phyloP scores from a whole-genome alignment of 805 yeast genomes.

The Nakazawaea ambrosiae region DNA sequence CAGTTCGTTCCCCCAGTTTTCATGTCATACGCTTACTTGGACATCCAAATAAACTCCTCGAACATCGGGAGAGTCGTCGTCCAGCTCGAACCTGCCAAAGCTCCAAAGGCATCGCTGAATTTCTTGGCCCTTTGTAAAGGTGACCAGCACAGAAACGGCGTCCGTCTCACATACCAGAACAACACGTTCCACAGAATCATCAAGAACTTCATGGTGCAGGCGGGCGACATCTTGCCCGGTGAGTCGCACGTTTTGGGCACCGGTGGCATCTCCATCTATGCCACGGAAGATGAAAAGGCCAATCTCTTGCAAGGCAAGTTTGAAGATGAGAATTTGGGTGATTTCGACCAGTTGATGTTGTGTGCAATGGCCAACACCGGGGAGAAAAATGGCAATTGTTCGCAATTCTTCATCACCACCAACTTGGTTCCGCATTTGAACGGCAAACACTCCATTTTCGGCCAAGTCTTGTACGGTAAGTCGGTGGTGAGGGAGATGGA shows the following conservation, averaged over 20 bases:
- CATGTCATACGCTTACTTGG: conserved; percentile 35
- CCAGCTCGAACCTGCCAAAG: conserved; percentile 38
- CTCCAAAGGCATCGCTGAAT: conserved; percentile 52
- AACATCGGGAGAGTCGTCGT: conserved; percentile 55
- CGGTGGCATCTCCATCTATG: conserved; percentile 41
- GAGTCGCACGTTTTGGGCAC: conserved; percentile 25
- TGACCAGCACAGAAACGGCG: conserved; percentile 18
- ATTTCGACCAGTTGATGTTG: conserved; percentile 27
- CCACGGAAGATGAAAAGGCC: conserved; percentile 20
- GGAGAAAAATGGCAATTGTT: conserved; percentile 38
- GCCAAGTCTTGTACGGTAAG: conserved; percentile 60
- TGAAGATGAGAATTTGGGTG: conserved; percentile 50
- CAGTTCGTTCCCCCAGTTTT: no score
- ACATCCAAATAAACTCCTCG: conserved; percentile 36
- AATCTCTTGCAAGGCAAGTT: conserved; percentile 26
- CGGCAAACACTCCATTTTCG: conserved; percentile 75
- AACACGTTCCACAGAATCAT: conserved; percentile 56
- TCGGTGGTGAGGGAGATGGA: conserved; percentile 65
- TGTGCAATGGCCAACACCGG: conserved; percentile 64
- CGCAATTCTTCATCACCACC: conserved; percentile 70
- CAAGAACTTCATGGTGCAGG: conserved; percentile 65
- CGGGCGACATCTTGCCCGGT: conserved; percentile 50
- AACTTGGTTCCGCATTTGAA: conserved; percentile 65
- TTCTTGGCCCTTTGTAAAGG: conserved; percentile 41
- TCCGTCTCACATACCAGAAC: conserved; percentile 28